phyloP scores from a whole-genome alignment of 805 yeast genomes.

The Pichia gijzeniarum region DNA sequence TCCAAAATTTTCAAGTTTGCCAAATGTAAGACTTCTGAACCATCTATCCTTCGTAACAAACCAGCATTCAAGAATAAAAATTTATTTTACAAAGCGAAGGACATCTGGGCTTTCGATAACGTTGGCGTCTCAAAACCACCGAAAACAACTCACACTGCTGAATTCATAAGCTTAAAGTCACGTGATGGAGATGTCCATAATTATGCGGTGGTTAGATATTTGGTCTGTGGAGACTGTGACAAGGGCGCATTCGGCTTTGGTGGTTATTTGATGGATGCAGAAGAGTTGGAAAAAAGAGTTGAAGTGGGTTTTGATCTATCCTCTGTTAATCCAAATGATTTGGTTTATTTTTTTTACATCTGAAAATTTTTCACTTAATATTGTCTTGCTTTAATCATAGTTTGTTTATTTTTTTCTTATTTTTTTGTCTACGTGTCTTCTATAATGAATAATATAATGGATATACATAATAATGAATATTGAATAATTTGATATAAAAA shows the following conservation, averaged over 20 bases:
- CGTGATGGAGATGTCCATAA: conserved; percentile 18
- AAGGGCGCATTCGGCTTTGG: conserved; percentile 73
- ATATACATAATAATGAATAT: conserved; percentile 1
- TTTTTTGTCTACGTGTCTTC: not conserved
- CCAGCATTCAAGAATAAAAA: not conserved
- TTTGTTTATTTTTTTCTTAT: too few species aligned
- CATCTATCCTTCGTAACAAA: not conserved
- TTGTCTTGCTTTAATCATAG: too few species aligned
- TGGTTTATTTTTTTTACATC: conserved; percentile 13
- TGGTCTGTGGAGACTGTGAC: conserved; percentile 74
- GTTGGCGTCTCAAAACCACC: conserved; percentile 58
- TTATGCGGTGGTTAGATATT: conserved; percentile 41
- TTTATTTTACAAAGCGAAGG: conserved; percentile 38
- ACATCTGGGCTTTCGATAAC: conserved; percentile 77
- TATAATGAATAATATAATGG: not conserved
- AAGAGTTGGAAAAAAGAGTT: conserved; percentile 8
- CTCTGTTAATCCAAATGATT: conserved; percentile 13
- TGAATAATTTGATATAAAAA: conserved; percentile 2
- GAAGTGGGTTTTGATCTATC: conserved; percentile 9
- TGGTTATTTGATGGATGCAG: conserved; percentile 29
- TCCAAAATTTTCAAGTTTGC: conserved; percentile 8
- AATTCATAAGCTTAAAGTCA: conserved; percentile 9
- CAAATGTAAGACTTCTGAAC: conserved; percentile 6
- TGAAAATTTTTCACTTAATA: not conserved
- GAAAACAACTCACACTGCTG: not conserved